Conservation (phyloP, 1,284 basidiomycete species). For the Sanghuangporus sanghuang region DNA sequence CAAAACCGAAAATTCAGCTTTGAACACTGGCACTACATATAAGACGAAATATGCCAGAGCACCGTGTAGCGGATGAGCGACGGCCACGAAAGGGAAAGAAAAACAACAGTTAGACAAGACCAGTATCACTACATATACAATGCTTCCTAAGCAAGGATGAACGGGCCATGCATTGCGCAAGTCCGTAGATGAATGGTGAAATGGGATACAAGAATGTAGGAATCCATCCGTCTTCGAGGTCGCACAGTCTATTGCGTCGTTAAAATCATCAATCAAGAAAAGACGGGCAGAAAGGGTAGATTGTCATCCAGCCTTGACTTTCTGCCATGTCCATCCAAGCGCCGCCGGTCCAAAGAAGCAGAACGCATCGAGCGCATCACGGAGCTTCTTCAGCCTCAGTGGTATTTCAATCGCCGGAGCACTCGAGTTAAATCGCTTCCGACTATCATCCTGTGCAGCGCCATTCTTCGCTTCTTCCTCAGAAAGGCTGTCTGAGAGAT, state of each 20-base stretch:
- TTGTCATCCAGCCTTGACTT: background rate
- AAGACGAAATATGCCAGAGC: background rate
- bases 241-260: background rate
- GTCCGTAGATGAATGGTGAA: background rate
- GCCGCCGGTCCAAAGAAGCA: slow-evolving; percentile 63
- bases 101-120: background rate
- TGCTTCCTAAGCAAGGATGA: too few relatives aligned
- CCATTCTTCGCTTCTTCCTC: background rate
- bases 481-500: slow-evolving; percentile 33
- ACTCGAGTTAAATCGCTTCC: slow-evolving; percentile 28
- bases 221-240: background rate
- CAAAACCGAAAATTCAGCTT: too few relatives aligned
- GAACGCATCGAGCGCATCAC: slow-evolving; percentile 61
- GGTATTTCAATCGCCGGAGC: slow-evolving; percentile 48
- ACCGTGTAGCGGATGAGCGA: background rate
- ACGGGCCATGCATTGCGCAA: background rate
- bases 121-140: background rate
- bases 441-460: background rate
- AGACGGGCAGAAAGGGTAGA: background rate
- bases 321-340: slow-evolving; percentile 45
- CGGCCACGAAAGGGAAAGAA: background rate
- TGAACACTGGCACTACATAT: background rate
- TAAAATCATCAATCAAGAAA: background rate
- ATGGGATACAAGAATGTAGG: background rate
- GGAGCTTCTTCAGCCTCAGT: slow-evolving; percentile 42